A percentile compares a stretch with the other conserved stretches of the same genome.
Evolutionary conservation across 2,329 filamentous ascomycete genomes (phyloP).

Genomic region (Pseudocercospora eumusae): DNA sequence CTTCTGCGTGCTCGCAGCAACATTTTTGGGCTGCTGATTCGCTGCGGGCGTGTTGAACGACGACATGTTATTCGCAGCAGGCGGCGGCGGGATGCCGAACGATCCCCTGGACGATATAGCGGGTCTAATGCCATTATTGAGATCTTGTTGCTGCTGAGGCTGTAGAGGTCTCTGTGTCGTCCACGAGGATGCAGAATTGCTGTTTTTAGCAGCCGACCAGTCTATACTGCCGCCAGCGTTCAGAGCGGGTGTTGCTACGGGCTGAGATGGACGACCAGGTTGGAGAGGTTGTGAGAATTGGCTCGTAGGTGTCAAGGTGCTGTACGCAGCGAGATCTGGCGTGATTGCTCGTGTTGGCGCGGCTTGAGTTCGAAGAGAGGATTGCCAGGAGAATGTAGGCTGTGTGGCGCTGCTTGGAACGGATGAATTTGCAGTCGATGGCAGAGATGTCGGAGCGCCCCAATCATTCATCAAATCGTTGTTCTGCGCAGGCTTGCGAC

Average conservation of each 20-base stretch:
- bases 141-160: conserved; percentile 11
- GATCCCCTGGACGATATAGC: conserved; percentile 12
- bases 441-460: conserved; percentile 40
- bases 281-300: conserved; percentile 45
- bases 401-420: conserved; percentile 14
- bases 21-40: conserved; percentile 38
- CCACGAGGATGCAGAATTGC: conserved; percentile 22
- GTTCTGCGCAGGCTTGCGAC: conserved; percentile 53
- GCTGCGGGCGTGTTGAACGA: conserved; percentile 41
- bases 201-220: conserved; percentile 50
- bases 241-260: neutral
- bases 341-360: conserved; percentile 37
- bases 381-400: conserved; percentile 51
- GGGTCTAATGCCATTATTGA: conserved; percentile 19
- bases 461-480: conserved; percentile 49
- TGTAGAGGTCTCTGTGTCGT: conserved; percentile 1
- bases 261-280: conserved; percentile 30
- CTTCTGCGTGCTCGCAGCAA: conserved; percentile 18
- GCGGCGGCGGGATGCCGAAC: conserved; percentile 35
- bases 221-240: conserved; percentile 47
- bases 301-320: conserved; percentile 41
- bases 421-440: conserved; percentile 11
- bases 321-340: conserved; percentile 41
- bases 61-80: conserved; percentile 41
- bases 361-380: conserved; percentile 23